A percentile compares a stretch with the other conserved stretches of the same genome.
These are phyloP conservation scores for Begonia fuchsioides DNA, from an alignment of 306 rosid species.

Conservation along the genomic window DNA sequence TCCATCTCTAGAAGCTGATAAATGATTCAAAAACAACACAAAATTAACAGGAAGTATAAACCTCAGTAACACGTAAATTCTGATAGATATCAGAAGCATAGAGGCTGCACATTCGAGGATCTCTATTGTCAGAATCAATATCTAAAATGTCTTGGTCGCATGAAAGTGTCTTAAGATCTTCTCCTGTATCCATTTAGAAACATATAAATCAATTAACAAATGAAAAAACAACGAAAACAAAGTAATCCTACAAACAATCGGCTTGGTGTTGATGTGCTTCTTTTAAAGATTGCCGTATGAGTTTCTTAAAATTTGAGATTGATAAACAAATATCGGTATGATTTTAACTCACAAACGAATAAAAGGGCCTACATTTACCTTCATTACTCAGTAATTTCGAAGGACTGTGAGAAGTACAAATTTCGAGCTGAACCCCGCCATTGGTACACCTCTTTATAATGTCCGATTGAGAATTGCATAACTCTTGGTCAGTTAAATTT, in stretches of 20 bases:
- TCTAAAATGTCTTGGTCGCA: constrained; percentile 26
- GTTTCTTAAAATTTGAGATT: no score
- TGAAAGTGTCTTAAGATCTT: constrained; percentile 15
- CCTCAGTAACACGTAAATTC: constrained; percentile 64
- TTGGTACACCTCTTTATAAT: constrained; percentile 12
- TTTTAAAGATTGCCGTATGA: no score
- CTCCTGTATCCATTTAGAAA: constrained; percentile 17
- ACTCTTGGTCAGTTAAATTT: constrained; percentile 12
- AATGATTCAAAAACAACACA: background rate
- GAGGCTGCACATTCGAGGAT: constrained; percentile 50
- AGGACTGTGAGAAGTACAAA: constrained; percentile 26
- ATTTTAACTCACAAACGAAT: no score
- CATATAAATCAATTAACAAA: background rate
- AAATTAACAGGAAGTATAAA: constrained; percentile 18
- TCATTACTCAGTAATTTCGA: background rate
- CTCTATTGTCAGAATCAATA: constrained; percentile 56
- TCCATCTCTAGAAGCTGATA: no score
- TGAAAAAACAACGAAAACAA: no score
- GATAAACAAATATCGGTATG: no score
- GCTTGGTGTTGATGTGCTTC: no score
- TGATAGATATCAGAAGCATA: constrained; percentile 69
- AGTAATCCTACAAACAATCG: no score
- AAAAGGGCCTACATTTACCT: no score
- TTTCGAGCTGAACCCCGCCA: constrained; percentile 23
- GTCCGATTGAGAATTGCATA: constrained; percentile 13